Percentiles rank a stretch among this genome's conserved stretches.
phyloP scores from a whole-genome alignment of 441 rosid genomes.

The Jatropha multifida region DNA sequence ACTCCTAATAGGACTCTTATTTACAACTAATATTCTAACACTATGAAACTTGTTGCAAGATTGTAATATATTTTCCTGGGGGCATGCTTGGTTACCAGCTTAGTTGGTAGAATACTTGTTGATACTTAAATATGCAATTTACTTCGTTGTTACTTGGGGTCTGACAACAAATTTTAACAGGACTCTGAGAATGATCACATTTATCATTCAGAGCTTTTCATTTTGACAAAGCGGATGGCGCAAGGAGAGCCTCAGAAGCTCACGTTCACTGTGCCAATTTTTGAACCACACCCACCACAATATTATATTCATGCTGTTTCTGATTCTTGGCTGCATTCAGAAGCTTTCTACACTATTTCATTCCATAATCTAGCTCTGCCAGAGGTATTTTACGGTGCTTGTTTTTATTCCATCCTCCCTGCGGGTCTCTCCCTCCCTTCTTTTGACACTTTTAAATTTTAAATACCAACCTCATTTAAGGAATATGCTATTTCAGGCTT shows the following conservation, averaged over 20 bases:
- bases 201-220: conserved; percentile 95
- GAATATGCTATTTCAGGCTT: conserved; percentile 54
- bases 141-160: conserved; percentile 13
- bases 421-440: neutral
- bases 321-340: conserved; percentile 99
- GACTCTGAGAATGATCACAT: conserved; percentile 99
- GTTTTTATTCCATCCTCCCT: neutral
- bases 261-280: conserved; percentile 95
- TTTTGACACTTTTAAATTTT: conserved; percentile 19
- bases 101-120: conserved; percentile 9
- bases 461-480: conserved; percentile 26
- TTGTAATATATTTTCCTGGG: neutral
- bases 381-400: conserved; percentile 50
- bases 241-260: conserved; percentile 92
- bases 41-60: neutral
- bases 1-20: no score
- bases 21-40: no score
- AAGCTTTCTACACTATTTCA: conserved; percentile 89
- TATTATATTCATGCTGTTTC: conserved; percentile 97
- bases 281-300: conserved; percentile 99
- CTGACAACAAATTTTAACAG: conserved; percentile 40
- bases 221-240: conserved; percentile 88
- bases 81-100: neutral
- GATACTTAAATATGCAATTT: conserved; percentile 8
- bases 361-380: conserved; percentile 91